Evolutionary conservation across 768 basidiomycete species (phyloP).

Genomic region (Tricholoma saponaceum): DNA sequence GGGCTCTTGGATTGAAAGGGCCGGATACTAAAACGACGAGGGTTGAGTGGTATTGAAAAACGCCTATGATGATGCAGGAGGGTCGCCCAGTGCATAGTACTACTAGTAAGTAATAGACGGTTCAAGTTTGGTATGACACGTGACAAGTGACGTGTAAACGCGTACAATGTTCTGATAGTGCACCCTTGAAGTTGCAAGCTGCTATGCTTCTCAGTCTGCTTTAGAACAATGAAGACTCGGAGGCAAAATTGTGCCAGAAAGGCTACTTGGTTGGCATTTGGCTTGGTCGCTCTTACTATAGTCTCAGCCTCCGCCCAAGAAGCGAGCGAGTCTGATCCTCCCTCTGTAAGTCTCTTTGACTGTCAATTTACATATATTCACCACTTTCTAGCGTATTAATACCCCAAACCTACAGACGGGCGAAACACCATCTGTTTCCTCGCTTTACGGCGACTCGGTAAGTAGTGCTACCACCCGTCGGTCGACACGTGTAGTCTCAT

Average conservation of each 20-base stretch:
- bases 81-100: slow-evolving; percentile 10
- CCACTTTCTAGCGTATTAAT: background rate
- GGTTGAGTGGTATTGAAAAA: background rate
- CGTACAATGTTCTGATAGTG: no score
- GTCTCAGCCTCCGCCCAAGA: slow-evolving; percentile 31
- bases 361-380: background rate
- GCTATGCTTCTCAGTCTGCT: background rate
- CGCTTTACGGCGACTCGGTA: background rate
- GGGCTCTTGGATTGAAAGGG: background rate
- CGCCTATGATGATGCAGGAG: slow-evolving; percentile 8
- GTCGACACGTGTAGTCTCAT: background rate
- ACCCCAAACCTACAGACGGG: background rate
- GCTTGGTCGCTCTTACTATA: slow-evolving; percentile 47
- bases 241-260: slow-evolving; percentile 35
- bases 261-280: slow-evolving; percentile 59
- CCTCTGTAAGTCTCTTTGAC: background rate
- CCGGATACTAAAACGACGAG: background rate
- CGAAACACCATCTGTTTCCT: background rate
- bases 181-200: background rate
- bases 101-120: no score
- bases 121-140: no score
- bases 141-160: slow-evolving; percentile 16
- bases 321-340: slow-evolving; percentile 24
- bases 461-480: background rate
- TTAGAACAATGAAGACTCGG: slow-evolving; percentile 17